Percentiles rank a stretch among this genome's conserved stretches.
Conservation (phyloP, 305 asterid genomes). For the Nicotiana rustica region DNA sequence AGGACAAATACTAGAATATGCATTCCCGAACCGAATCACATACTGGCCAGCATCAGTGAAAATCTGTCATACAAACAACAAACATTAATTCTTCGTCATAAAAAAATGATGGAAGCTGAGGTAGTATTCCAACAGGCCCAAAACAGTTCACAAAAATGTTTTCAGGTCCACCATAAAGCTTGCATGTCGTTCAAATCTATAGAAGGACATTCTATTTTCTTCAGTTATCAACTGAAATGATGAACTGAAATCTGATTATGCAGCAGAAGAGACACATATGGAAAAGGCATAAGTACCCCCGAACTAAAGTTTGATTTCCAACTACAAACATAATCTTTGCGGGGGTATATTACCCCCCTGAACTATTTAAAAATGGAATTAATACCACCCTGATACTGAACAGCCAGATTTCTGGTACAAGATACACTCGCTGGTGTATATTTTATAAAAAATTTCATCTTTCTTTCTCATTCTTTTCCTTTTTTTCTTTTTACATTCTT, state of each 20-base stretch:
- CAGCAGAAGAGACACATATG: neutral
- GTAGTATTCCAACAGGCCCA: conserved; percentile 20
- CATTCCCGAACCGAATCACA: conserved; percentile 84
- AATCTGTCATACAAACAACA: conserved; percentile 54
- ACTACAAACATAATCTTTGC: too few species aligned
- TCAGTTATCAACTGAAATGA: conserved; percentile 22
- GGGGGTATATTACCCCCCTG: too few species aligned
- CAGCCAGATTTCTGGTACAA: too few species aligned
- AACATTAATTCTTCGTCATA: neutral
- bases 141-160: neutral
- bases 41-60: conserved; percentile 98
- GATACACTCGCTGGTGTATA: too few species aligned
- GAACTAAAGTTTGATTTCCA: too few species aligned
- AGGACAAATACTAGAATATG: conserved; percentile 61
- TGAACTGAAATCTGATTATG: conserved; percentile 25
- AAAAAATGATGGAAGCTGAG: neutral
- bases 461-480: too few species aligned
- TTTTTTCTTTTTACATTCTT: too few species aligned
- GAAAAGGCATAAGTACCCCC: too few species aligned
- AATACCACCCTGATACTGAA: too few species aligned
- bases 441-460: too few species aligned
- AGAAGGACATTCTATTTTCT: neutral
- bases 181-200: conserved; percentile 15
- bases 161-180: neutral
- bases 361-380: too few species aligned